Percentiles rank a stretch among this genome's conserved stretches.
Evolutionary conservation across 345 rosid species (phyloP).

Genomic region (Odontarrhena argentea): DNA sequence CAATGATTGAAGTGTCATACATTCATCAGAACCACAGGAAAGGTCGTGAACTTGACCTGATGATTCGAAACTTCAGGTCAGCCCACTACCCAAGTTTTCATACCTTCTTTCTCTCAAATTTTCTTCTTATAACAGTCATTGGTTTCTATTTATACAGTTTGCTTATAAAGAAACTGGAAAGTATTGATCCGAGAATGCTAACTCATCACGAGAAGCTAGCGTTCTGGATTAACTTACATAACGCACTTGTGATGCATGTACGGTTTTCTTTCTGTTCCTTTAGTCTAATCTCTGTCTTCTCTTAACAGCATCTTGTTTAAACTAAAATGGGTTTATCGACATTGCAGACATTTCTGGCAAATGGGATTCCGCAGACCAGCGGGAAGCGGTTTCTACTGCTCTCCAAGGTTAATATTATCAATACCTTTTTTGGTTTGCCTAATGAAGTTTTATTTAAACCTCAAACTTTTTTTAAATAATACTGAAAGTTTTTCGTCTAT

Average conservation of each 20-base stretch:
- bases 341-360: constrained; percentile 72
- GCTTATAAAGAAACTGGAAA: constrained; percentile 68
- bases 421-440: neutral
- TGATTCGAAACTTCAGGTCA: constrained; percentile 85
- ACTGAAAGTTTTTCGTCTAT: neutral
- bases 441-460: neutral
- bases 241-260: constrained; percentile 94
- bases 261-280: constrained; percentile 15
- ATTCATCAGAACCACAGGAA: constrained; percentile 74
- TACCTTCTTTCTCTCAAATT: neutral
- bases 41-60: constrained; percentile 68
- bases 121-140: constrained; percentile 1
- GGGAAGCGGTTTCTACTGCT: constrained; percentile 76
- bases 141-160: constrained; percentile 53
- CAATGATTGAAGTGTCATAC: constrained; percentile 85
- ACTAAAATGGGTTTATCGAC: neutral
- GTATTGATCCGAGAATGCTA: constrained; percentile 65
- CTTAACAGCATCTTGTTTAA: neutral
- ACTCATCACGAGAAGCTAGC: constrained; percentile 87
- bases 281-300: constrained; percentile 10
- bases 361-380: constrained; percentile 88
- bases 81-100: constrained; percentile 11
- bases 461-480: neutral
- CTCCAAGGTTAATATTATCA: constrained; percentile 56
- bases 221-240: constrained; percentile 95